Percentiles rank a stretch among this genome's conserved stretches.
Conservation (phyloP, 2,329 filamentous ascomycete species). For the Sphaerostilbella broomeana region DNA sequence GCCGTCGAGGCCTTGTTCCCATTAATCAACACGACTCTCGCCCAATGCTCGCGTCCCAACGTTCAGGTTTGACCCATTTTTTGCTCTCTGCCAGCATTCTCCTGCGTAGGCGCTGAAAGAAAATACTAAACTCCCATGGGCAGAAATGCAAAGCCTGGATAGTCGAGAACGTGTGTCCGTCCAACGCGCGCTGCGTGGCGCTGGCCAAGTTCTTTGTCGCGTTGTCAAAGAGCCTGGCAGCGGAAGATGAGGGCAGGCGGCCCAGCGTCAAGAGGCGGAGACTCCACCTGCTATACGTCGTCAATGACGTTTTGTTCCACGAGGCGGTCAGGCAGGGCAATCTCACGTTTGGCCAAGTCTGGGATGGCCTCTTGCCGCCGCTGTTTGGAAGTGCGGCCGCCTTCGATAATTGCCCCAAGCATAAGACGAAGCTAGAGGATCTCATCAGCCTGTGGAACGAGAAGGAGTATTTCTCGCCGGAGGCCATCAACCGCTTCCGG, state of each 20-base stretch:
- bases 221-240: slow-evolving; percentile 44
- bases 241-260: slow-evolving; percentile 23
- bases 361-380: slow-evolving; percentile 55
- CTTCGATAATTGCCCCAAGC: slow-evolving; percentile 56
- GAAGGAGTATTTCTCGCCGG: slow-evolving; percentile 52
- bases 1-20: slow-evolving; percentile 64
- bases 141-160: slow-evolving; percentile 90
- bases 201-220: slow-evolving; percentile 71
- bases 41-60: slow-evolving; percentile 70
- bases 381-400: slow-evolving; percentile 54
- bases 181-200: slow-evolving; percentile 56
- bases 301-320: slow-evolving; percentile 74
- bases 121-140: slow-evolving; percentile 25
- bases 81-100: slow-evolving; percentile 10
- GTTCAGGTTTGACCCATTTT: slow-evolving; percentile 75
- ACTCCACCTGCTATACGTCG: slow-evolving; percentile 68
- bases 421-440: slow-evolving; percentile 56
- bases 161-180: slow-evolving; percentile 62
- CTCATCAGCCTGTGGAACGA: slow-evolving; percentile 67
- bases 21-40: slow-evolving; percentile 56
- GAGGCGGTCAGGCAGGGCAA: slow-evolving; percentile 47
- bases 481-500: slow-evolving; percentile 52
- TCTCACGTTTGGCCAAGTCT: slow-evolving; percentile 45
- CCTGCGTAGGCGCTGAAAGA: slow-evolving; percentile 1
- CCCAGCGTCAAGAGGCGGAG: slow-evolving; percentile 61